Conservation (phyloP, 2,329 filamentous ascomycete genomes). For the Trichoderma sp. region DNA sequence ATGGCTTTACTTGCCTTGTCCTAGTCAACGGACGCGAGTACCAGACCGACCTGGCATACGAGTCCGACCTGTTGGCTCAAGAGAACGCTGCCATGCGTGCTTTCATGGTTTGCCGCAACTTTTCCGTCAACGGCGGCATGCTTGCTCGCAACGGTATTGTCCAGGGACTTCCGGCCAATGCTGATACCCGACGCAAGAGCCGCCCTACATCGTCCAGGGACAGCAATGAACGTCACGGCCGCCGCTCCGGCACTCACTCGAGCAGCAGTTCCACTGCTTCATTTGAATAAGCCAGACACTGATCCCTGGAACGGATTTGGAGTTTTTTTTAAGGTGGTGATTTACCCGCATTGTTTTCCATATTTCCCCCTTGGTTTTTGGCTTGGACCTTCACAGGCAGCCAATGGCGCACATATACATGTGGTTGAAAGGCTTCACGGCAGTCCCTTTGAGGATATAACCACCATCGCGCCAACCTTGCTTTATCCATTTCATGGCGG, state of each 20-base stretch:
- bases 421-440: slow-evolving; percentile 42
- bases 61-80: slow-evolving; percentile 77
- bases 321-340: neutral
- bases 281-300: slow-evolving; percentile 46
- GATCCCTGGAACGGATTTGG: neutral
- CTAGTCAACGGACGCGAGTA: slow-evolving; percentile 96
- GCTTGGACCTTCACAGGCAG: slow-evolving; percentile 10
- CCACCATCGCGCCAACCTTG: slow-evolving; percentile 22
- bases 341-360: neutral
- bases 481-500: neutral
- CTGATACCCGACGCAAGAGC: slow-evolving; percentile 50
- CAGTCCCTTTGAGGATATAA: slow-evolving; percentile 34
- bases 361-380: neutral
- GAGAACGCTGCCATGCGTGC: slow-evolving; percentile 94
- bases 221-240: slow-evolving; percentile 44
- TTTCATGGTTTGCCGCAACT: slow-evolving; percentile 97
- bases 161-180: slow-evolving; percentile 59
- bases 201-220: slow-evolving; percentile 50
- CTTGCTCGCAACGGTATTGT: slow-evolving; percentile 67
- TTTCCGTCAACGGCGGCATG: slow-evolving; percentile 96
- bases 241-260: slow-evolving; percentile 57
- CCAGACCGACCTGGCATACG: slow-evolving; percentile 83
- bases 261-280: slow-evolving; percentile 63
- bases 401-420: slow-evolving; percentile 29
- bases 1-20: slow-evolving; percentile 84